phyloP scores from a whole-genome alignment of 2,329 filamentous ascomycete genomes.

The Rachicladosporium sp. region DNA sequence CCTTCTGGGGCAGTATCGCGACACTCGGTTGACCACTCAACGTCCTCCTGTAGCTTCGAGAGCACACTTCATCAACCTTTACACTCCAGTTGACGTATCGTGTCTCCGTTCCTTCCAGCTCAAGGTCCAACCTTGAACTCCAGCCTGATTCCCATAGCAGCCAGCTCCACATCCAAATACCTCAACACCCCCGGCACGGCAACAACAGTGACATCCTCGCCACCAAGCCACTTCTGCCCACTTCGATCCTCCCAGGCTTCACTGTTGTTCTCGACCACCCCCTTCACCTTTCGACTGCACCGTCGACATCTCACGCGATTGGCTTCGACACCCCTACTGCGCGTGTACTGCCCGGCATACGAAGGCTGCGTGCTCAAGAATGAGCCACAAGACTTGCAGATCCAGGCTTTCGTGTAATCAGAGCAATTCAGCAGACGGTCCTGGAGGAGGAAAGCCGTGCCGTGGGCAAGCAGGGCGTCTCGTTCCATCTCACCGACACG shows the following conservation, averaged over 20 bases:
- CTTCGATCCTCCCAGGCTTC: slow-evolving; percentile 79
- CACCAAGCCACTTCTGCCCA: slow-evolving; percentile 72
- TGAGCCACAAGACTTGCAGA: slow-evolving; percentile 78
- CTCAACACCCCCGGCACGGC: slow-evolving; percentile 86
- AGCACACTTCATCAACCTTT: no score
- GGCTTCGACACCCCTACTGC: slow-evolving; percentile 14
- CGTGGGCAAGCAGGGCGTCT: slow-evolving; percentile 87
- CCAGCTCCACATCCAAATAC: slow-evolving; percentile 87
- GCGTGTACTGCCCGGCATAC: slow-evolving; percentile 34
- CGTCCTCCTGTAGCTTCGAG: no score
- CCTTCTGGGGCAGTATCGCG: no score
- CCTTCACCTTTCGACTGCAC: slow-evolving; percentile 22
- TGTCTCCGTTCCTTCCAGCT: no score
- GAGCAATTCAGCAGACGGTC: slow-evolving; percentile 95
- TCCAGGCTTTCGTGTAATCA: slow-evolving; percentile 79
- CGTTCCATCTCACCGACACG: slow-evolving; percentile 99
- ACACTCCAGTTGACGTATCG: no score
- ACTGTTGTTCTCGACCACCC: slow-evolving; percentile 31
- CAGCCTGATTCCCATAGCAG: slow-evolving; percentile 91
- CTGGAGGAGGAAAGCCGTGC: slow-evolving; percentile 86
- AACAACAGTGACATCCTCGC: slow-evolving; percentile 80
- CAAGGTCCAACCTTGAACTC: slow-evolving; percentile 68
- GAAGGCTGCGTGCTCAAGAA: slow-evolving; percentile 82
- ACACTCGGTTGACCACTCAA: no score
- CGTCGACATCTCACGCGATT: slow-evolving; percentile 23